Evolutionary conservation across 169 alveolate genomes (phyloP).

Genomic region (Plasmodium blacklocki): DNA sequence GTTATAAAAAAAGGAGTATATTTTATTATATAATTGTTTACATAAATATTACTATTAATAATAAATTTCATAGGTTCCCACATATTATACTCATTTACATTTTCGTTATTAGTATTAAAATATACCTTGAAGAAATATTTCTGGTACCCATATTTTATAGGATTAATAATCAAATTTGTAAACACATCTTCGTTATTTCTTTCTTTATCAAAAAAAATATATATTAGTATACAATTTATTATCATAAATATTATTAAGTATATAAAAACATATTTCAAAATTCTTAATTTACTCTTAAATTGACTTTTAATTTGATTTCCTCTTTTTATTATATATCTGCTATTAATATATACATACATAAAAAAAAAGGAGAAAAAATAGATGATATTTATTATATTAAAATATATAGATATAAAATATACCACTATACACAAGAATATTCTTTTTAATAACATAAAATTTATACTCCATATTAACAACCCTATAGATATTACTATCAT

Average conservation of each 20-base stretch:
- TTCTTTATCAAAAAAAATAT: slow-evolving; percentile 18
- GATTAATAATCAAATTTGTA: no score
- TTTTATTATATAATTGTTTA: background rate
- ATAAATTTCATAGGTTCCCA: background rate
- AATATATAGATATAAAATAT: slow-evolving; percentile 47
- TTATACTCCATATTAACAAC: slow-evolving; percentile 55
- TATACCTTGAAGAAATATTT: background rate
- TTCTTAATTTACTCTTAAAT: slow-evolving; percentile 28
- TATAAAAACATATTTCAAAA: slow-evolving; percentile 23
- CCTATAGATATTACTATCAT: slow-evolving; percentile 48
- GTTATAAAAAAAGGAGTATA: slow-evolving; percentile 28
- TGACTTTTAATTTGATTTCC: slow-evolving; percentile 35
- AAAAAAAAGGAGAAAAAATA: slow-evolving; percentile 40
- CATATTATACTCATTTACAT: background rate
- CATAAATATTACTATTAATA: background rate
- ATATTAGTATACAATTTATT: slow-evolving; percentile 21
- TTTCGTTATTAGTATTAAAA: slow-evolving; percentile 5
- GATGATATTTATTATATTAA: slow-evolving; percentile 20
- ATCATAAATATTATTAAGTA: slow-evolving; percentile 13
- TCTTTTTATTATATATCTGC: slow-evolving; percentile 48
- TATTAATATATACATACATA: slow-evolving; percentile 59
- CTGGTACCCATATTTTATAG: no score
- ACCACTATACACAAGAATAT: slow-evolving; percentile 21
- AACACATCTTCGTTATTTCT: background rate
- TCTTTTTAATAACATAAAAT: slow-evolving; percentile 38